A percentile compares a stretch with the other conserved stretches of the same genome.
Evolutionary conservation across 192 early-diverging fungal species (phyloP).

Genomic region (Umbelopsis ramanniana): DNA sequence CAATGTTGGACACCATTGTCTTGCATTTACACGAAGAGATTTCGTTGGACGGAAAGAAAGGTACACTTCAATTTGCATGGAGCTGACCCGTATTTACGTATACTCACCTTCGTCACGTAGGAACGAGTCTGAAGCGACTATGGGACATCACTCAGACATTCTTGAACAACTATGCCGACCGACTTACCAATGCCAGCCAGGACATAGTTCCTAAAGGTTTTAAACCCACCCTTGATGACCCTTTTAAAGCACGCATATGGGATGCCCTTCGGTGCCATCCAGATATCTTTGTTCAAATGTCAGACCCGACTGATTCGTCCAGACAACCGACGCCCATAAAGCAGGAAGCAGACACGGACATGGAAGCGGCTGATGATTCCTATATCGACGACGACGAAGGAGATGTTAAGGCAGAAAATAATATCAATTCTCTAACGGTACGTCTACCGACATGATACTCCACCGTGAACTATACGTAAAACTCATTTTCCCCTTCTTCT

Average conservation of each 20-base stretch:
- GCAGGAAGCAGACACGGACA: background rate
- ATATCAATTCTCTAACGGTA: background rate
- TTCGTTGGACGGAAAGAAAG: conserved; percentile 1
- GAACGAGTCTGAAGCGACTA: background rate
- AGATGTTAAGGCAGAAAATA: background rate
- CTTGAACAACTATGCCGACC: background rate
- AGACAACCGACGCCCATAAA: background rate
- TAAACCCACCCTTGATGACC: background rate
- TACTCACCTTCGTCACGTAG: background rate
- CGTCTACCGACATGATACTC: background rate
- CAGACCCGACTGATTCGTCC: background rate
- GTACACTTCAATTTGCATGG: background rate
- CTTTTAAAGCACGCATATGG: background rate
- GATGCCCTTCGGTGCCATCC: background rate
- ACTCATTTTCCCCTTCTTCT: background rate
- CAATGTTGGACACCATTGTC: conserved; percentile 16
- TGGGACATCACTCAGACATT: background rate
- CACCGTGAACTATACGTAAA: background rate
- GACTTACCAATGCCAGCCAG: background rate
- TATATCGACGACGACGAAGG: background rate
- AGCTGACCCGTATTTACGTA: background rate
- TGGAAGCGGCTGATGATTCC: background rate
- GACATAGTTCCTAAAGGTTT: background rate
- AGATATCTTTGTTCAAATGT: background rate
- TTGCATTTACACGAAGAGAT: conserved; percentile 10